Conservation (phyloP, 805 yeast species). For the Candida vartiovaarae region DNA sequence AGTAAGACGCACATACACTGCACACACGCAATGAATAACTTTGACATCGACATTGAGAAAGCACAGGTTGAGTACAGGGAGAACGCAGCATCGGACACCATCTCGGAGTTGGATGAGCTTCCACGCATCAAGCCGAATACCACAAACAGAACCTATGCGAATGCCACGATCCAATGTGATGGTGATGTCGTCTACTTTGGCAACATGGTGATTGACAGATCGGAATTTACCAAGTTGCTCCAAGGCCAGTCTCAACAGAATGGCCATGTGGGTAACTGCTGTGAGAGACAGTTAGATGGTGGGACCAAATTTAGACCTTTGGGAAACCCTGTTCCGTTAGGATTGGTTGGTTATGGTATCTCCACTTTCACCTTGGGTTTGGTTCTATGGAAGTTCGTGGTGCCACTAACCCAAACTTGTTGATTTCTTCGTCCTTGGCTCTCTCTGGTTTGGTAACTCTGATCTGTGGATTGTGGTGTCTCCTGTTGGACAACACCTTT, state of each 20-base stretch:
- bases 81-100: not conserved
- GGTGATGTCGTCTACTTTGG: conserved; percentile 34
- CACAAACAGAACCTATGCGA: conserved; percentile 3
- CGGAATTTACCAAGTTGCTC: conserved; percentile 53
- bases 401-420: conserved; percentile 35
- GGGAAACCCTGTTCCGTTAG: conserved; percentile 47
- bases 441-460: conserved; percentile 45
- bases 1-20: too few relatives aligned
- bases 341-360: conserved; percentile 41
- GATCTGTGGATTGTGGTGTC: conserved; percentile 45
- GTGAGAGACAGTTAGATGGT: conserved; percentile 18
- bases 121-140: conserved; percentile 1
- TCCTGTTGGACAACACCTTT: conserved; percentile 46
- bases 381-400: conserved; percentile 38
- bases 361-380: conserved; percentile 43
- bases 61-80: conserved; percentile 6
- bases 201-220: conserved; percentile 35
- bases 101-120: not conserved
- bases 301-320: conserved; percentile 43
- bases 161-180: conserved; percentile 18
- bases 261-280: not conserved
- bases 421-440: conserved; percentile 40
- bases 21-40: too few relatives aligned
- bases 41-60: conserved; percentile 8
- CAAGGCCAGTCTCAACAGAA: not conserved